Base-by-base conservation (phyloP, 164 flowering plant genomes). In the Tinospora cordifolia region DNA sequence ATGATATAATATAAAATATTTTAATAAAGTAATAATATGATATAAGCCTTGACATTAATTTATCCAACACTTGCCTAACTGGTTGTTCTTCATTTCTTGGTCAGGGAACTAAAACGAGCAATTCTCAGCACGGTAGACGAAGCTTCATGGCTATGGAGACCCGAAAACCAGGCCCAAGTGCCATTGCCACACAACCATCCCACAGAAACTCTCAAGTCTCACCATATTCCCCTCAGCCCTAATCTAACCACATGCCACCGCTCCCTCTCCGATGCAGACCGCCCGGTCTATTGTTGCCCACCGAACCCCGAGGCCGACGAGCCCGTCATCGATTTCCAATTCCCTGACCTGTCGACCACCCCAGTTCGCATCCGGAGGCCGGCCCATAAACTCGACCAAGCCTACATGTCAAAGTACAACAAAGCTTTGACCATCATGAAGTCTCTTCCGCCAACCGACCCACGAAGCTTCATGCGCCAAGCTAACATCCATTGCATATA, bases 401-500 rank as follows among this genome's bases (percentile, higher is more conserved):
- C 67, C 8, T 68, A 57, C 67, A 63, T 71, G 2, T 62, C 75
- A 26, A 74, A 77, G 66, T 77, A 77, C 69, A 63, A 57, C 3
- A 67, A 47, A 44, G 80, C 77, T 27, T 0, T 74, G 3, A 6
- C 71, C 17, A 70, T 77, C 71, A 77, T 77, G 80, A 77, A 63
- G 25, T 62, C 76, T 13, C 67, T 77, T n/a, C 80, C 76, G 0
- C 24, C n/a, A 12, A 60, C 58, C 3, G 81, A 78, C 34, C 81
- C 81, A 1, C 73, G 78, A 1, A 78, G 57, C 44, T 75, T 44
- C 58, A 8, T 9, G 10, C 78, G 72, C 25, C 81, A 78, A 60
- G 81, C 81, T 0, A 62, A 72, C 66, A 54, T 78, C 17, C 81
- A 78, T 24, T 78, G 81, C 26, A 39, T 62, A 2, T 78, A 62